phyloP scores from a whole-genome alignment of 495 filamentous ascomycete species.

The Penicillium alfredii region DNA sequence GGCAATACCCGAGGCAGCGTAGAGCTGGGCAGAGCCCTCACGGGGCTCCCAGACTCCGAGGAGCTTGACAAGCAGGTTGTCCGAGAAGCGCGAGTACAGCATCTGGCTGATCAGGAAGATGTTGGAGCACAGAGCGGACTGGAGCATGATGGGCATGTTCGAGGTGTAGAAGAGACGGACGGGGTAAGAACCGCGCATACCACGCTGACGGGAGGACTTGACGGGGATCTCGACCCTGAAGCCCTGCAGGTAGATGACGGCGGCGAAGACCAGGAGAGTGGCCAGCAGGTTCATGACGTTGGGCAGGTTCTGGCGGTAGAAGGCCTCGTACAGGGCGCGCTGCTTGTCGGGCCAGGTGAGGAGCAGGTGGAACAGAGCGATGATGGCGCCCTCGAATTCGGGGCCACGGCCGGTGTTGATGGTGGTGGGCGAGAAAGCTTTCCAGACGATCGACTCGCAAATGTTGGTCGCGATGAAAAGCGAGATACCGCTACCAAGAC shows the following conservation, averaged over 20 bases:
- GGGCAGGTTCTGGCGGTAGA: constrained; percentile 98
- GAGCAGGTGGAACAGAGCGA: constrained; percentile 96
- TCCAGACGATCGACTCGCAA: constrained; percentile 99
- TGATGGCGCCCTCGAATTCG: constrained; percentile 98
- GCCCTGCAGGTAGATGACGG: constrained; percentile 99
- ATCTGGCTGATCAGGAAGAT: constrained; percentile 98
- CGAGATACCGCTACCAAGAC: constrained; percentile 95
- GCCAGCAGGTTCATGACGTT: constrained; percentile 99
- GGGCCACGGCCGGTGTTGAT: constrained; percentile 99
- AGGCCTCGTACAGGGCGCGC: constrained; percentile 92
- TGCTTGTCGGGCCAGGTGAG: constrained; percentile 99
- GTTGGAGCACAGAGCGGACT: constrained; percentile 96
- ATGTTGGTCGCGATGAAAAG: constrained; percentile 99
- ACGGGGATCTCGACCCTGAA: constrained; percentile 99
- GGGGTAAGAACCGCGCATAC: constrained; percentile 80
- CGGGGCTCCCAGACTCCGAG: constrained; percentile 98
- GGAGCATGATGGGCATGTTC: constrained; percentile 97
- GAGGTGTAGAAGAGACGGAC: constrained; percentile 62
- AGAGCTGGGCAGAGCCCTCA: constrained; percentile 93
- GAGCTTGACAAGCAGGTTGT: constrained; percentile 94
- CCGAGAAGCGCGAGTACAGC: constrained; percentile 96
- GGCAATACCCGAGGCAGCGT: constrained; percentile 81
- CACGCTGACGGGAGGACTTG: constrained; percentile 98
- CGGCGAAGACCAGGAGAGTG: constrained; percentile 87
- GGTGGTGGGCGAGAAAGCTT: constrained; percentile 97